Evolutionary conservation across 352 stramenopile genomes (phyloP).

Genomic region (Phytophthora cryptogea): DNA sequence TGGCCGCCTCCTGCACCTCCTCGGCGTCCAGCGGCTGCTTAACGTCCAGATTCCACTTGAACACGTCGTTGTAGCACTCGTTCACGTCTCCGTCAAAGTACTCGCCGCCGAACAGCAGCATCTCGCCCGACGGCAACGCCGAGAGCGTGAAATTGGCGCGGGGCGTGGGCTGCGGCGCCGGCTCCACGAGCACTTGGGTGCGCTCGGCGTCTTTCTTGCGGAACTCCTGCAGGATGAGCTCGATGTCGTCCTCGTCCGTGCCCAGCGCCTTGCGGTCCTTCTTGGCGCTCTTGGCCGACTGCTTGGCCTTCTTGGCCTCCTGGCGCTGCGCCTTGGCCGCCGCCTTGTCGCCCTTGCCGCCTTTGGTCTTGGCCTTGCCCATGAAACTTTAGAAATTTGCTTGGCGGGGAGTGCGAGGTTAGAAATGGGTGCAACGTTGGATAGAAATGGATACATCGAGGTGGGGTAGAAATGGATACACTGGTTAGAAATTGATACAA

Average conservation of each 20-base stretch:
- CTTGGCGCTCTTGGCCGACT: conserved; percentile 72
- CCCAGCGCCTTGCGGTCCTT: conserved; percentile 80
- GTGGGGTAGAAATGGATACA: not conserved
- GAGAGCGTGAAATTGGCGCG: conserved; percentile 85
- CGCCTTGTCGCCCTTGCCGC: conserved; percentile 67
- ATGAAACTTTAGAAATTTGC: conserved; percentile 24
- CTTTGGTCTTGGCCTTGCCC: conserved; percentile 71
- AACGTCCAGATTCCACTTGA: conserved; percentile 91
- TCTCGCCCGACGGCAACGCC: conserved; percentile 70
- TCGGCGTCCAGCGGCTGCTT: conserved; percentile 21
- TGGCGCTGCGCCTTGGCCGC: conserved; percentile 73
- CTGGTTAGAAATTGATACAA: no score
- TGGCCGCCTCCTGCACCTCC: conserved; percentile 11
- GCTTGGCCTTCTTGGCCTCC: conserved; percentile 86
- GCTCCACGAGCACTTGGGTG: conserved; percentile 66
- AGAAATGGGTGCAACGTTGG: not conserved
- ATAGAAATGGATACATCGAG: not conserved
- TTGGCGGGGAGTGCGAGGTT: conserved; percentile 4
- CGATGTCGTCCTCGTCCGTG: conserved; percentile 83
- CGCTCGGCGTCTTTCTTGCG: conserved; percentile 75
- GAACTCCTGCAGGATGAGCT: conserved; percentile 81
- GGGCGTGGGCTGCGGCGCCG: conserved; percentile 56
- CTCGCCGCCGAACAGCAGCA: conserved; percentile 97
- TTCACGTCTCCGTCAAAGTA: conserved; percentile 98
- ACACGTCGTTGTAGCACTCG: conserved; percentile 96